Conservation (phyloP, 2,329 filamentous ascomycete genomes). For the Diaporthe humulicola region DNA sequence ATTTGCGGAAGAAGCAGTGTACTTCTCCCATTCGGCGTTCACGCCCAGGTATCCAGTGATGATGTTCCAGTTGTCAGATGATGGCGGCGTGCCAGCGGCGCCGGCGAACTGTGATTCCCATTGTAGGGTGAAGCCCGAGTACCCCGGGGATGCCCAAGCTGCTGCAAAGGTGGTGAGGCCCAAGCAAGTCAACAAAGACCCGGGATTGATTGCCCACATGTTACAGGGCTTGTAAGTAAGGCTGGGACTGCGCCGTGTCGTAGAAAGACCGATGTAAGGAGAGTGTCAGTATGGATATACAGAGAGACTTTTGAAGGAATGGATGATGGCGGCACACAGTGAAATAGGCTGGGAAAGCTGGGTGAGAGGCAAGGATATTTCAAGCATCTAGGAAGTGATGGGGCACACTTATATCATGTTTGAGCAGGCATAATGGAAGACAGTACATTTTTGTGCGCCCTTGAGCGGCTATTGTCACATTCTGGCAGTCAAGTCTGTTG, state of each 20-base stretch:
- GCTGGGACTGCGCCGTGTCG: background rate
- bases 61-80: constrained; percentile 60
- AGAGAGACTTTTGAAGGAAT: background rate
- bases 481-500: background rate
- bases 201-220: background rate
- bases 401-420: background rate
- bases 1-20: constrained; percentile 59
- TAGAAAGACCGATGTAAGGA: background rate
- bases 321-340: background rate
- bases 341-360: background rate
- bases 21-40: constrained; percentile 64
- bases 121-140: constrained; percentile 56
- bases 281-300: background rate
- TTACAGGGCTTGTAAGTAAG: background rate
- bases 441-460: background rate
- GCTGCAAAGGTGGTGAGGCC: constrained; percentile 45
- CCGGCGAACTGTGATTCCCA: constrained; percentile 63
- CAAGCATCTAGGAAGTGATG: background rate
- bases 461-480: constrained; percentile 6
- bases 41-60: constrained; percentile 57
- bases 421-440: background rate
- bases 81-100: constrained; percentile 52
- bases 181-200: constrained; percentile 13
- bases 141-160: constrained; percentile 54
- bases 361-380: background rate